A percentile compares a stretch with the other conserved stretches of the same genome.
These are phyloP conservation scores for Magnolia sinica DNA, from an alignment of 164 flowering plant species.

Conservation along the genomic window DNA sequence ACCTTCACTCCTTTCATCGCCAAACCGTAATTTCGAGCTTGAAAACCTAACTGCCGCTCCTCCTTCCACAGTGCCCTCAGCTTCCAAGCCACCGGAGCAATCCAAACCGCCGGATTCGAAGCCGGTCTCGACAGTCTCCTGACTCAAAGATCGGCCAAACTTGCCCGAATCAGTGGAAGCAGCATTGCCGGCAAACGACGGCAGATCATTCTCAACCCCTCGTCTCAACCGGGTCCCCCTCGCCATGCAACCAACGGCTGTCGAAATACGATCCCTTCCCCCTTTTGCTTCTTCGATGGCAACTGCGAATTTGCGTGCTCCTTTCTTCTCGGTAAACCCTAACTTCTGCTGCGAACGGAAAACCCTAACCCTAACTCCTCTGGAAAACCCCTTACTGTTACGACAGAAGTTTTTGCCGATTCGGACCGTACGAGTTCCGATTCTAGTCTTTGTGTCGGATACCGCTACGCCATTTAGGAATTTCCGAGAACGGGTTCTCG, in stretches of 20 bases:
- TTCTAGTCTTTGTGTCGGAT: background rate
- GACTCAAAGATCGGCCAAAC: background rate
- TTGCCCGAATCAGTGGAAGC: background rate
- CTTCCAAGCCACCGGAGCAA: background rate
- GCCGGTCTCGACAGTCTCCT: background rate
- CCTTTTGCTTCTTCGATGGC: background rate
- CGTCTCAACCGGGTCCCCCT: background rate
- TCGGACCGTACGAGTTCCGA: background rate
- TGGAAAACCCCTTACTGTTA: background rate
- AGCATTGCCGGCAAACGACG: background rate
- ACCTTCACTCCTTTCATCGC: background rate
- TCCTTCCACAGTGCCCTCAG: background rate
- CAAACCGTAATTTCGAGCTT: background rate
- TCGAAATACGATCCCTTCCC: background rate
- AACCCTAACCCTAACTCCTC: slow-evolving; percentile 2
- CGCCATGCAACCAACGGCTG: background rate
- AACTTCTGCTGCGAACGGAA: background rate
- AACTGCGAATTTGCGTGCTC: no score
- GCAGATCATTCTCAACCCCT: background rate
- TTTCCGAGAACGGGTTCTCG: slow-evolving; percentile 11
- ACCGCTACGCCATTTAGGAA: background rate
- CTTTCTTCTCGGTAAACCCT: background rate
- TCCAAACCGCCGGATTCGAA: background rate
- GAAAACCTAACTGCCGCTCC: background rate
- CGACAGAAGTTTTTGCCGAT: background rate